Evolutionary conservation across 2,329 filamentous ascomycete species (phyloP), one percentile per base, ranked within the genome.

Genomic region (Penicillium corylophilum): DNA sequence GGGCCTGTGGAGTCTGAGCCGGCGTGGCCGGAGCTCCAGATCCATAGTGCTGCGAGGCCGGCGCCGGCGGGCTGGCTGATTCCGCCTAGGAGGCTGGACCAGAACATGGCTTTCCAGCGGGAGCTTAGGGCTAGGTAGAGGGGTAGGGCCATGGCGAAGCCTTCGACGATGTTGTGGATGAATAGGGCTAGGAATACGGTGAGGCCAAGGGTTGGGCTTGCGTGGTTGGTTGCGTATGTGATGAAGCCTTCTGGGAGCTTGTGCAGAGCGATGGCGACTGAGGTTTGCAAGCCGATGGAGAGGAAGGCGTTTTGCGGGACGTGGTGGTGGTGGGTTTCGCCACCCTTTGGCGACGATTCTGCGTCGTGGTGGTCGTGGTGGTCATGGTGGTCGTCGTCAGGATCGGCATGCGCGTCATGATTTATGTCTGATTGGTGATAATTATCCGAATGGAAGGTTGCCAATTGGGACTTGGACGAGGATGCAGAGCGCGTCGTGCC

Each of bases 161-260:
- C 94, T 75, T 99, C 94, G 24, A 90, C 92, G 65, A 99, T 95
- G 74, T 97, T 99, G 79, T 99, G 94, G 53, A 99, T 93, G 68
- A 96, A 96, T 7, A 99, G 82, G 0, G 94, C 93, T 71, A 97
- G 83, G 74, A 99, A 99, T 48, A 99, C 90, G 46, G 89, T 88
- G 71, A 96, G 85, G 18, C 94, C 94, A 0, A 99, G 83, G 0
- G 82, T 79, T 0, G 94, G 92, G 69, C 92, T 97, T 12, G 91
- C 93, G 68, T 99, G 94, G 72, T 97, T 99, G 9, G 94, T 96
- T 9, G 94, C 93, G 69, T 95, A 99, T 1, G 93, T 97, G 62
- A 99, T 87, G 71, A 87, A 87, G 35, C 84, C 84, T 70, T 87
- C 94, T 1, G 94, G 94, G 31, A 97, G 87, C 70, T 99, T 99